These are phyloP conservation scores for Aureobasidium sp. DNA, from an alignment of 2,329 filamentous ascomycete genomes.

Conservation along the genomic window DNA sequence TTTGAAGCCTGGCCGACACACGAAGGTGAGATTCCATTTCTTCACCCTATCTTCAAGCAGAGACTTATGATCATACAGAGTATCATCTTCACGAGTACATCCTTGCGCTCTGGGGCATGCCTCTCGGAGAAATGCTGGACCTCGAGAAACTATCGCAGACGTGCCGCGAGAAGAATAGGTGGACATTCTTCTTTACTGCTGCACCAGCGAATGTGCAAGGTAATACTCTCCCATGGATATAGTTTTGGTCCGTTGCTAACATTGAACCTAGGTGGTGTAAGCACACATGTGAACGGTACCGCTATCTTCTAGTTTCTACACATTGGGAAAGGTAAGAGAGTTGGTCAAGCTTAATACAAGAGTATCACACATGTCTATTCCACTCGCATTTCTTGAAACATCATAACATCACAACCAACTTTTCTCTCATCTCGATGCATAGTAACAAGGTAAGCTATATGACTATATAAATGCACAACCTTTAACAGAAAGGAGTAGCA, in stretches of 20 bases:
- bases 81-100: constrained; percentile 49
- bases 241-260: no score
- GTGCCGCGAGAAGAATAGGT: constrained; percentile 16
- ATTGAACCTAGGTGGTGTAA: constrained; percentile 28
- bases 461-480: no score
- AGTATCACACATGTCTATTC: no score
- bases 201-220: constrained; percentile 52
- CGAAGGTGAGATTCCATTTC: constrained; percentile 23
- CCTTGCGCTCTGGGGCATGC: constrained; percentile 45
- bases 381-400: no score
- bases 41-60: background rate
- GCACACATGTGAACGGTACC: constrained; percentile 36
- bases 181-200: constrained; percentile 45
- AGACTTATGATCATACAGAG: constrained; percentile 27
- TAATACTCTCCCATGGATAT: constrained; percentile 20
- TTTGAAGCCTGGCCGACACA: constrained; percentile 48
- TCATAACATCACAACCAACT: no score
- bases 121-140: constrained; percentile 50
- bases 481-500: no score
- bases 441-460: no score
- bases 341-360: no score
- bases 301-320: constrained; percentile 26
- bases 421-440: no score
- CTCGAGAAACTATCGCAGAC: constrained; percentile 35
- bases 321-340: no score